Base-by-base conservation (phyloP, 495 filamentous ascomycete genomes). In the Chaetomium fimeti region DNA sequence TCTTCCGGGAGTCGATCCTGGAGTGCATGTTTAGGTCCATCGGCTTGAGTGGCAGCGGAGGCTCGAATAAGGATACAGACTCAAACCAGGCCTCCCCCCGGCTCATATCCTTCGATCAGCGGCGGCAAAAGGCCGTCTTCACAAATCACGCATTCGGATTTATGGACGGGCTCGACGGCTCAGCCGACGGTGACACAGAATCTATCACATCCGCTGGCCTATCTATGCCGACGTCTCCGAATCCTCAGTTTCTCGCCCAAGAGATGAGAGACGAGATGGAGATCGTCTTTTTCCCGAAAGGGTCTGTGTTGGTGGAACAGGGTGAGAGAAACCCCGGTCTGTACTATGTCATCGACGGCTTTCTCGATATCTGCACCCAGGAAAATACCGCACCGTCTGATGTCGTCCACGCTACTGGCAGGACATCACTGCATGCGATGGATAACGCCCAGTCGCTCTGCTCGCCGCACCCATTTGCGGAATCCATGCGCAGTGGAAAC, bases 311-410 rank as follows among this genome's bases (percentile, higher is more conserved):
- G n/a, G 93, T 98, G 0, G 94, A 98, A 68, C 92, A 98, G 73
- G 93, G 94, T 0, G 94, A 98, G 77, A 84, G 95, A 20, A 95
- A 95, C 68, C 95, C 95, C 0, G 94, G 94, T 1, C 80, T 98
- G 12, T 98, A 98, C 77, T 98, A 98, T 74, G 94, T 98, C 13
- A 90, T 98, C 58, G 94, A 98, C 74, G 94, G 94, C 4, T 98
- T 98, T 65, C 78, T 98, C 27, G 95, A 98, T 73, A 92, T 97
- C 22, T 91, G 91, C 60, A 85, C 77, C 28, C 82, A 75, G 22
- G 72, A 69, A 27, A 74, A 77, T 11, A 70, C 76, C 27, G 65
- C 74, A 3, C 65, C 73, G 4, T 68, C 70, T 24, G 76, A 76
- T 54, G 76, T 78, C 8, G 65, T 79, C 38, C 67, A 68, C 2